Evolutionary conservation across 129 eudicot species (phyloP).

Genomic region (Flaveria brownii): DNA sequence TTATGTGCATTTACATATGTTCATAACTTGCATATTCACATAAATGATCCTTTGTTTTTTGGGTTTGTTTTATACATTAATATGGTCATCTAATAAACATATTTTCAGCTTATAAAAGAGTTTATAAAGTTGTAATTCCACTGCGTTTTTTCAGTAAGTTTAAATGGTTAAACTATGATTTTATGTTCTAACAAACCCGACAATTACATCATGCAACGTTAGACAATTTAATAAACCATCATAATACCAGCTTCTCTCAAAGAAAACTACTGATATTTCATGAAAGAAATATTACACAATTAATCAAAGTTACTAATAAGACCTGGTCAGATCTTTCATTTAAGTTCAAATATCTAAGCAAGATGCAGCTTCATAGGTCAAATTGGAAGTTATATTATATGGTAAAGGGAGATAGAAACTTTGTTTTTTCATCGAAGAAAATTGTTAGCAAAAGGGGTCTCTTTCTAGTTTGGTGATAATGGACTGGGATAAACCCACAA

Average conservation of each 20-base stretch:
- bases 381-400: background rate
- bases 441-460: background rate
- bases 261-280: background rate
- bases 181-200: too few relatives aligned
- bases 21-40: too few relatives aligned
- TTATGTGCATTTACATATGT: too few relatives aligned
- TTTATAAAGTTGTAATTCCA: too few relatives aligned
- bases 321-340: constrained; percentile 15
- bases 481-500: background rate
- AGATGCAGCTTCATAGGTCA: background rate
- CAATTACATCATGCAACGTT: constrained; percentile 23
- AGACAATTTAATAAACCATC: background rate
- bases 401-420: background rate
- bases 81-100: too few relatives aligned
- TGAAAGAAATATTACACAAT: constrained; percentile 19
- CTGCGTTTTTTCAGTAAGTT: too few relatives aligned
- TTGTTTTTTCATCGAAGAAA: background rate
- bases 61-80: too few relatives aligned
- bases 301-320: constrained; percentile 8
- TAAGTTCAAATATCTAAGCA: constrained; percentile 8
- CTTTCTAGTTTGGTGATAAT: background rate
- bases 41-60: too few relatives aligned
- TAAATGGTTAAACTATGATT: too few relatives aligned
- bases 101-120: too few relatives aligned
- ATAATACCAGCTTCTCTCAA: constrained; percentile 18